These are phyloP conservation scores for Cystofilobasidium ferigula DNA, from an alignment of 768 basidiomycete genomes.

Conservation along the genomic window DNA sequence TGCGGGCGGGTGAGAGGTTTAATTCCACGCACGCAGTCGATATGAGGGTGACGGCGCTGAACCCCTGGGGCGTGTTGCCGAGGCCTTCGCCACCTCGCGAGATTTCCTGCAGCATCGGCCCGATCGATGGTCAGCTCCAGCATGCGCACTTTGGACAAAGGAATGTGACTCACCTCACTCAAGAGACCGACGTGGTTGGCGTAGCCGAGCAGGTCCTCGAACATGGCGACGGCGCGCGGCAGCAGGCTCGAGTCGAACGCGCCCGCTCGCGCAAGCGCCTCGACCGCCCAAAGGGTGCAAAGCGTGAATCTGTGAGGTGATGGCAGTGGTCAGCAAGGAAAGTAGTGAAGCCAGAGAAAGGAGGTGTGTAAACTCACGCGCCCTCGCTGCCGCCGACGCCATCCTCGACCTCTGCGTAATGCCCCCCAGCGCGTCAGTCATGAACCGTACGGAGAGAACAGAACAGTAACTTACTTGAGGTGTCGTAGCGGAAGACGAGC, in stretches of 20 bases:
- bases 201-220: constrained; percentile 57
- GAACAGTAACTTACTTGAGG: constrained; percentile 30
- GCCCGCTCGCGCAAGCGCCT: constrained; percentile 79
- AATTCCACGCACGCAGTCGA: background rate
- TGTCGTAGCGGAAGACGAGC: constrained; percentile 82
- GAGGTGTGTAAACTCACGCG: constrained; percentile 34
- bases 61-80: constrained; percentile 19
- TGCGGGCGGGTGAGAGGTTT: background rate
- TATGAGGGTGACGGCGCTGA: constrained; percentile 20
- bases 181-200: constrained; percentile 79
- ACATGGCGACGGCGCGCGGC: constrained; percentile 49
- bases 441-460: no score
- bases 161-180: no score
- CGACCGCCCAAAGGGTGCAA: constrained; percentile 60
- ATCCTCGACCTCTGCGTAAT: constrained; percentile 57
- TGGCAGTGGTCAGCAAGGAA: background rate
- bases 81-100: constrained; percentile 33
- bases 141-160: no score
- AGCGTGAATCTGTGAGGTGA: constrained; percentile 52
- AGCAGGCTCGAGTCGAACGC: constrained; percentile 60
- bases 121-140: no score
- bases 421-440: no score
- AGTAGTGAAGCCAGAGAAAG: background rate
- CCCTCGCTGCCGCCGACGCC: constrained; percentile 95
- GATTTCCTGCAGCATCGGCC: no score